These are phyloP conservation scores for Porcisia hertigi DNA, from an alignment of 208 protist genomes.

Conservation along the genomic window DNA sequence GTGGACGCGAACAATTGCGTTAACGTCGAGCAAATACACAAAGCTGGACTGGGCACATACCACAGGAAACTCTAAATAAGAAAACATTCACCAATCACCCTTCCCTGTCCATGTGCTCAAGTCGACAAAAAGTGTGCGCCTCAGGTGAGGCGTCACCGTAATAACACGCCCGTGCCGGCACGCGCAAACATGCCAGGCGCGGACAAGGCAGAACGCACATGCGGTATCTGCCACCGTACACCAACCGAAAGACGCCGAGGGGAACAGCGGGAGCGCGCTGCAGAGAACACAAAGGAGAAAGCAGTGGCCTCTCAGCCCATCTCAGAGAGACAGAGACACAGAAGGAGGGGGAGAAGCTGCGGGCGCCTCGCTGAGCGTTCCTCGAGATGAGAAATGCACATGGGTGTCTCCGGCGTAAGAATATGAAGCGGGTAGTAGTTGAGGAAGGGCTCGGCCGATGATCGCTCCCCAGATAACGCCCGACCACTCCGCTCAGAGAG, in stretches of 20 bases:
- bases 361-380: neutral
- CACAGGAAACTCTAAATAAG: slow-evolving; percentile 1
- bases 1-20: neutral
- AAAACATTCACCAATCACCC: neutral
- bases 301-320: neutral
- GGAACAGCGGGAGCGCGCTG: neutral
- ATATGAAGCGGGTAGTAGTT: neutral
- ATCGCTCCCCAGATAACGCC: neutral
- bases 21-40: neutral
- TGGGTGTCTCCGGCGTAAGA: neutral
- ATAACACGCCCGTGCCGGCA: neutral
- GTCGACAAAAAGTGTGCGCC: neutral
- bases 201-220: neutral
- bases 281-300: neutral
- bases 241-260: neutral
- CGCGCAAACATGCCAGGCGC: neutral
- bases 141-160: neutral
- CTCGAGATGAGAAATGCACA: neutral
- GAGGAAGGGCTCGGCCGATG: neutral
- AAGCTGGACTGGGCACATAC: neutral
- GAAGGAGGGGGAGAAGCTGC: neutral
- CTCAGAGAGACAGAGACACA: neutral
- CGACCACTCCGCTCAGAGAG: neutral
- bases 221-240: neutral
- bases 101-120: neutral